These are phyloP conservation scores for Cutaneotrichosporon cavernicola DNA, from an alignment of 1,284 basidiomycete genomes.

Conservation along the genomic window DNA sequence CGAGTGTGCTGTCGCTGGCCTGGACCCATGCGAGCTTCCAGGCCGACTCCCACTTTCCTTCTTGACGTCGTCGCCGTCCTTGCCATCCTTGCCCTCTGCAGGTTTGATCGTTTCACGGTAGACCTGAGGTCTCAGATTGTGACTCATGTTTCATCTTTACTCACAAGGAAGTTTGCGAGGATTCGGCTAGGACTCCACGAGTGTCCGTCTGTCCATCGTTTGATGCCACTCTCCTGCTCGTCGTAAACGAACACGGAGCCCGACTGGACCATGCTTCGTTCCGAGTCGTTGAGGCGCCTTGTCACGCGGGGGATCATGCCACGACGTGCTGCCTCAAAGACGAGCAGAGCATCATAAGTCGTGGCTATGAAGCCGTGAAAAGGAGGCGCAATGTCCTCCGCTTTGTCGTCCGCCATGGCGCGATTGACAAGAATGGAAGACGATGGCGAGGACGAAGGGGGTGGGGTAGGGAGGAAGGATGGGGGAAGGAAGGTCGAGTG, in stretches of 20 bases:
- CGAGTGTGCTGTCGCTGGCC: constrained; percentile 22
- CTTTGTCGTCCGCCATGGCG: constrained; percentile 26
- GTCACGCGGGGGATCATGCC: constrained; percentile 90
- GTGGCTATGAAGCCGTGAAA: constrained; percentile 93
- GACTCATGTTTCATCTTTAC: constrained; percentile 26
- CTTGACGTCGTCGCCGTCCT: constrained; percentile 20
- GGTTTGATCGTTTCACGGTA: constrained; percentile 87
- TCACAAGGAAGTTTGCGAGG: constrained; percentile 82
- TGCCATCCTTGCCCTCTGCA: constrained; percentile 25
- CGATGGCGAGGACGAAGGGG: constrained; percentile 3
- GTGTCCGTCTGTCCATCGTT: constrained; percentile 96
- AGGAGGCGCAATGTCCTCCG: constrained; percentile 59
- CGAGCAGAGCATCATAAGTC: constrained; percentile 89
- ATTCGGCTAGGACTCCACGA: constrained; percentile 71
- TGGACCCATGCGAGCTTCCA: constrained; percentile 15
- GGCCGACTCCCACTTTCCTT: constrained; percentile 22
- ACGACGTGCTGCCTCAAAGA: constrained; percentile 87
- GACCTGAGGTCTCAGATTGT: constrained; percentile 53
- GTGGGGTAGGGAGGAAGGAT: constrained; percentile 11
- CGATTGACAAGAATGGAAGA: neutral
- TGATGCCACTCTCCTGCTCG: constrained; percentile 95
- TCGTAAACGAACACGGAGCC: constrained; percentile 98
- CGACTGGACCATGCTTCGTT: constrained; percentile 86
- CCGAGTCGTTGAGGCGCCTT: constrained; percentile 87
- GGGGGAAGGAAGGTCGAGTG: constrained; percentile 3